phyloP scores from a whole-genome alignment of 768 basidiomycete genomes.

The Lactarius psammicola region DNA sequence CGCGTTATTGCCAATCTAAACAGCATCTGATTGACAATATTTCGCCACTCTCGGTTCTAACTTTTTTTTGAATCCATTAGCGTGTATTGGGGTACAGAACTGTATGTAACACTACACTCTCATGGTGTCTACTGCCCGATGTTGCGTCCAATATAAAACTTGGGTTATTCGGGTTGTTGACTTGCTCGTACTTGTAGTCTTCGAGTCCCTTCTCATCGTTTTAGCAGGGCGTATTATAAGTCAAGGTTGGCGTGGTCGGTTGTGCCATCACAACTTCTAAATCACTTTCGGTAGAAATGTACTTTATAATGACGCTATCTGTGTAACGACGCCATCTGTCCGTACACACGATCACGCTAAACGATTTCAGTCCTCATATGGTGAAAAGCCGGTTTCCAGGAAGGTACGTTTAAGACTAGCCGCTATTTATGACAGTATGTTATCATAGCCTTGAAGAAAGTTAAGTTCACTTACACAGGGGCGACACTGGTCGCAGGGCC shows the following conservation, averaged over 20 bases:
- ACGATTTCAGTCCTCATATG: neutral
- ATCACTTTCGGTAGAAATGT: neutral
- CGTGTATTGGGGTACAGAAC: too few species aligned
- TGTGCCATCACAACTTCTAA: neutral
- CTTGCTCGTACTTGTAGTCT: too few species aligned
- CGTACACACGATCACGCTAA: neutral
- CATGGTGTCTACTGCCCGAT: too few species aligned
- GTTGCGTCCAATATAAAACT: too few species aligned
- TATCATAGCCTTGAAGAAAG: neutral
- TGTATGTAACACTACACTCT: too few species aligned
- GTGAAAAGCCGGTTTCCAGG: neutral
- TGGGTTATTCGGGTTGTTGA: too few species aligned
- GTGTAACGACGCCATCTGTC: neutral
- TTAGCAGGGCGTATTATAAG: neutral
- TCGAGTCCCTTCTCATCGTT: neutral
- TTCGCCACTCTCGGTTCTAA: too few species aligned
- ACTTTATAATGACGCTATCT: neutral
- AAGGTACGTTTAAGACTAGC: neutral
- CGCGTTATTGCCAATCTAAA: too few species aligned
- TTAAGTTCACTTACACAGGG: slow-evolving; percentile 15
- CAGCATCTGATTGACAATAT: too few species aligned
- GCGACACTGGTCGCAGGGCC: slow-evolving; percentile 7
- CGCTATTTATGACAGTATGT: neutral
- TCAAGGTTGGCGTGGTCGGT: neutral
- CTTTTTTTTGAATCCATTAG: too few species aligned